Conservation (phyloP, 768 basidiomycete genomes). For the Dictyophora rubrovolvata region DNA sequence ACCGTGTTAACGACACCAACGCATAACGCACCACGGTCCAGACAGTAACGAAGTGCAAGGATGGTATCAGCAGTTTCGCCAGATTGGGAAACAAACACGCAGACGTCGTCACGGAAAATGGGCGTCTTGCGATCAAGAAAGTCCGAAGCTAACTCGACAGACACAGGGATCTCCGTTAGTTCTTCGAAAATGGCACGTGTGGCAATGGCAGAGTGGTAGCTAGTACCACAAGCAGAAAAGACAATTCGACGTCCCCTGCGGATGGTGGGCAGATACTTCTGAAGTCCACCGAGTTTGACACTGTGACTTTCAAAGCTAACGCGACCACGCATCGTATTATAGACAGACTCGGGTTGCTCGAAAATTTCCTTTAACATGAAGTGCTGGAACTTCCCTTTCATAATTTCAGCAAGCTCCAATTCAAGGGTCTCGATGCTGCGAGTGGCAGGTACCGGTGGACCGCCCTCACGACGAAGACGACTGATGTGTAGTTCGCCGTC, state of each 20-base stretch:
- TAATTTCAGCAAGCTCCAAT: slow-evolving; percentile 98
- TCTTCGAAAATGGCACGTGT: slow-evolving; percentile 98
- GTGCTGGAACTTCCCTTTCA: slow-evolving; percentile 99
- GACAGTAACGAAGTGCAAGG: slow-evolving; percentile 88
- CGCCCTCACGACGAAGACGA: slow-evolving; percentile 78
- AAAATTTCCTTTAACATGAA: slow-evolving; percentile 99
- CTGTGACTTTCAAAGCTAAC: slow-evolving; percentile 93
- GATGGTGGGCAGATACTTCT: slow-evolving; percentile 92
- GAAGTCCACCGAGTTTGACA: slow-evolving; percentile 91
- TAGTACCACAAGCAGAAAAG: slow-evolving; percentile 97
- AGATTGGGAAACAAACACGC: slow-evolving; percentile 92
- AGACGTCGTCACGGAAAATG: slow-evolving; percentile 98
- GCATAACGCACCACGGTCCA: slow-evolving; percentile 93
- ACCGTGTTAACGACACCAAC: slow-evolving; percentile 98
- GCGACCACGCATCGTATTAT: slow-evolving; percentile 99
- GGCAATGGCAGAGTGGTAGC: slow-evolving; percentile 94
- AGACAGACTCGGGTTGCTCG: slow-evolving; percentile 97
- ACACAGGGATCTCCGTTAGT: slow-evolving; percentile 95
- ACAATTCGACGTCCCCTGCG: slow-evolving; percentile 90
- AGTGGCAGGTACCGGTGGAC: slow-evolving; percentile 51
- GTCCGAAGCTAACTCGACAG: slow-evolving; percentile 94
- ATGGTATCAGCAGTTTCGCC: slow-evolving; percentile 99
- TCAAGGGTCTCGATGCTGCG: slow-evolving; percentile 97
- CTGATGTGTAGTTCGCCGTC: slow-evolving; percentile 98
- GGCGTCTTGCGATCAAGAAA: slow-evolving; percentile 99